Evolutionary conservation across 1,284 basidiomycete genomes (phyloP).

Genomic region (Ceratobasidium papillatum): DNA sequence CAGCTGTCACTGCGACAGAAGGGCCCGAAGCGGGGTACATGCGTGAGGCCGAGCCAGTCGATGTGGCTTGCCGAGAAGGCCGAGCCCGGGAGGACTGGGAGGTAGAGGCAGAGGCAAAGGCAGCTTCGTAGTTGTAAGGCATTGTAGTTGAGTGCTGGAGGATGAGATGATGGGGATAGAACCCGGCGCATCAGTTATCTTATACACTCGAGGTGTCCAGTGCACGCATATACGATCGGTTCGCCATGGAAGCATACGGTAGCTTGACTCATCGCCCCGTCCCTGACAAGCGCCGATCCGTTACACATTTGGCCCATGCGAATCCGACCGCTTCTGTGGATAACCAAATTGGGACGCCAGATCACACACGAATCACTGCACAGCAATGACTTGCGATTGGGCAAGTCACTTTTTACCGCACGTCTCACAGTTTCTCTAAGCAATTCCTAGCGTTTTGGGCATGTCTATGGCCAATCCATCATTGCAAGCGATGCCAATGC

Average conservation of each 20-base stretch:
- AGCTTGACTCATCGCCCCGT: constrained; percentile 13
- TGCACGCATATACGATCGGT: constrained; percentile 12
- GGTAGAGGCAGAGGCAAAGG: background rate
- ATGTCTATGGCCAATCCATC: constrained; percentile 16
- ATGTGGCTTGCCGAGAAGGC: constrained; percentile 5
- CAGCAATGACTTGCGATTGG: constrained; percentile 3
- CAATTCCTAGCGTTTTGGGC: constrained; percentile 1
- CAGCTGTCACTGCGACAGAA: background rate
- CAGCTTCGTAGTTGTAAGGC: constrained; percentile 31
- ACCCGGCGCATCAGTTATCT: background rate
- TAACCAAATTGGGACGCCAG: background rate
- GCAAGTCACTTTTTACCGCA: background rate
- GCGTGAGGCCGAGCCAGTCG: constrained; percentile 4
- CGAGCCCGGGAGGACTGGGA: background rate
- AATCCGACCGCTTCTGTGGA: background rate
- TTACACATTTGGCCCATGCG: background rate
- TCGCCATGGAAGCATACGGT: background rate
- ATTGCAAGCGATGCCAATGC: background rate
- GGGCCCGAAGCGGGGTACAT: background rate
- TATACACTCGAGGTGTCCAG: background rate
- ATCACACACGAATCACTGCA: constrained; percentile 19
- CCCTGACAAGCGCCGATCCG: constrained; percentile 13
- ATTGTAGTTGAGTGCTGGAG: background rate
- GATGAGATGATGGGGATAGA: background rate
- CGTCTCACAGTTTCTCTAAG: constrained; percentile 16